phyloP scores from a whole-genome alignment of 768 basidiomycete species.

The Trametes meyenii region DNA sequence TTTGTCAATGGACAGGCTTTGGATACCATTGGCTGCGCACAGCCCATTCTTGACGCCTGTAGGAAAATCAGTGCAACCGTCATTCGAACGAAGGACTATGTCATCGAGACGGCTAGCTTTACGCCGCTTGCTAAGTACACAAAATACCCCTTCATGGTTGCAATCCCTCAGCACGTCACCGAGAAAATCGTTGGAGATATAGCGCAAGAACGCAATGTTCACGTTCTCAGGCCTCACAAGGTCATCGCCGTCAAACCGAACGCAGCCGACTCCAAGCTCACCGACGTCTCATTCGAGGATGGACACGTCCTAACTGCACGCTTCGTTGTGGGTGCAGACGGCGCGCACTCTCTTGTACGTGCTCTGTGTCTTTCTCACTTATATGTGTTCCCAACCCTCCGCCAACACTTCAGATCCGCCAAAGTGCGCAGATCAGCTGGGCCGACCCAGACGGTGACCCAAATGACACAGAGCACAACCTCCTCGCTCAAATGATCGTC shows the following conservation, averaged over 20 bases:
- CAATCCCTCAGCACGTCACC: constrained; percentile 48
- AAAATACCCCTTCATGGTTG: constrained; percentile 44
- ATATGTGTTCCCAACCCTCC: neutral
- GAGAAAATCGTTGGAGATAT: constrained; percentile 44
- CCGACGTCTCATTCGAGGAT: constrained; percentile 49
- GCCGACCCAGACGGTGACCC: constrained; percentile 42
- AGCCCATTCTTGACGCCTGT: constrained; percentile 42
- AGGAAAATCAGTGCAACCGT: constrained; percentile 34
- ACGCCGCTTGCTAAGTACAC: constrained; percentile 43
- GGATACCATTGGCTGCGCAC: constrained; percentile 46
- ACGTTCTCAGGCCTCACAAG: constrained; percentile 42
- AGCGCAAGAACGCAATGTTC: constrained; percentile 37
- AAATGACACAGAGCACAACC: constrained; percentile 30
- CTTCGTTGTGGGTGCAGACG: constrained; percentile 57
- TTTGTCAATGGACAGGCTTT: constrained; percentile 44
- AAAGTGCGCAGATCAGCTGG: constrained; percentile 45
- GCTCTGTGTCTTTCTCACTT: neutral
- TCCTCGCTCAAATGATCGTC: constrained; percentile 44
- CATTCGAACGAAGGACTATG: constrained; percentile 35
- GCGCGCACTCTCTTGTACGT: constrained; percentile 48
- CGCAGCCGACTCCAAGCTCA: constrained; percentile 32
- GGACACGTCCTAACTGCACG: constrained; percentile 46
- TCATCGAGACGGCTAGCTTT: constrained; percentile 38
- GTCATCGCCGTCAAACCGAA: constrained; percentile 42
- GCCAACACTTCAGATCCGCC: constrained; percentile 42